Conservation (phyloP, 768 basidiomycete genomes). For the Stropharia rugosoannulata region DNA sequence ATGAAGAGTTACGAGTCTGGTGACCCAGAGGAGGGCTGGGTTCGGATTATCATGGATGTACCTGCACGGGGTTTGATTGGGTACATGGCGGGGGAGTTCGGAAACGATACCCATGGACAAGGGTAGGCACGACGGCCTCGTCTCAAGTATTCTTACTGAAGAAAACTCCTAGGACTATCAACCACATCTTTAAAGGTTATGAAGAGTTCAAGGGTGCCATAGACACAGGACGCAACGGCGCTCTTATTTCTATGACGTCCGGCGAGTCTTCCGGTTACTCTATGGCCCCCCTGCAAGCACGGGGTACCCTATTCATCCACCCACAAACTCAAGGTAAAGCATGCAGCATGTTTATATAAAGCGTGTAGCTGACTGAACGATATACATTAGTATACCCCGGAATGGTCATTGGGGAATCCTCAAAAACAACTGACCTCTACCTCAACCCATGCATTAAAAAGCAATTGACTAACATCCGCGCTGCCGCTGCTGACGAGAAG, state of each 20-base stretch:
- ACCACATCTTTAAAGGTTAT: conserved; percentile 52
- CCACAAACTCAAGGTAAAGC: conserved; percentile 38
- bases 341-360: neutral
- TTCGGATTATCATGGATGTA: conserved; percentile 46
- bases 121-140: conserved; percentile 27
- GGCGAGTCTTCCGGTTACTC: conserved; percentile 48
- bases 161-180: conserved; percentile 37
- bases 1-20: conserved; percentile 46
- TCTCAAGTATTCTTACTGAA: neutral
- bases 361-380: neutral
- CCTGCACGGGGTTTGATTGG: conserved; percentile 49
- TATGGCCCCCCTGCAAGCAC: conserved; percentile 48
- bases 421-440: conserved; percentile 44
- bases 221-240: conserved; percentile 47
- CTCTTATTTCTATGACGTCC: conserved; percentile 44
- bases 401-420: conserved; percentile 52
- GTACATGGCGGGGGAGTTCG: conserved; percentile 52
- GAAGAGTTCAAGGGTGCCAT: conserved; percentile 41
- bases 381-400: conserved; percentile 41
- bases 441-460: conserved; percentile 49
- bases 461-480: conserved; percentile 48
- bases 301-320: conserved; percentile 44
- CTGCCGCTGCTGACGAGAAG: conserved; percentile 49
- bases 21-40: conserved; percentile 44
- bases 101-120: conserved; percentile 50